Conservation (phyloP, 192 early-diverging fungal species). For the Obelidium mucronatum region DNA sequence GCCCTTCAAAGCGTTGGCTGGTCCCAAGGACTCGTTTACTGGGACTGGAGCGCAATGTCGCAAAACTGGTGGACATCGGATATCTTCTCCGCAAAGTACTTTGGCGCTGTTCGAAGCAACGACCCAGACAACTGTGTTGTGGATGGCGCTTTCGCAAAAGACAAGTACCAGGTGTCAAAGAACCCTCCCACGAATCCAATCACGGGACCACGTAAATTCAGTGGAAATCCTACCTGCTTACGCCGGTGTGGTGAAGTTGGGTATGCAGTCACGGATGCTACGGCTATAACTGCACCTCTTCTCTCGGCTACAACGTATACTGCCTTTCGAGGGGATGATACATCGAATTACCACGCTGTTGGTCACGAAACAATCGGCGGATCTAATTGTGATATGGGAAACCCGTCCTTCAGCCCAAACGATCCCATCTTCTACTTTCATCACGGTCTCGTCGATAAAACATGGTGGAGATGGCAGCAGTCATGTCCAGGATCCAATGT, state of each 20-base stretch:
- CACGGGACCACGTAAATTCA: too few species aligned
- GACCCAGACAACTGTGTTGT: constrained; percentile 17
- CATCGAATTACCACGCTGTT: not conserved
- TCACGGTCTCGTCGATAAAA: constrained; percentile 17
- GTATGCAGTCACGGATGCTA: constrained; percentile 29
- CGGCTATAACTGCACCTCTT: constrained; percentile 2
- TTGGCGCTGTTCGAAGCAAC: constrained; percentile 7
- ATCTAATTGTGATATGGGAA: constrained; percentile 6
- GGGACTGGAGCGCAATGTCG: constrained; percentile 25
- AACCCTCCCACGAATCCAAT: too few species aligned
- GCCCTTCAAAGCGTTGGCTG: not conserved
- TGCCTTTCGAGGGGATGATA: constrained; percentile 25
- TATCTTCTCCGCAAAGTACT: constrained; percentile 23
- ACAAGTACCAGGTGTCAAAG: not conserved
- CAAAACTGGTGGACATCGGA: constrained; percentile 8
- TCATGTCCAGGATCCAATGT: not conserved
- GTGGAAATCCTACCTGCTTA: constrained; percentile 4
- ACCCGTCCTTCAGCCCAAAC: too few species aligned
- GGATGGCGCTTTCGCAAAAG: constrained; percentile 19
- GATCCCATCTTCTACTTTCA: too few species aligned
- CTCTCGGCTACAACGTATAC: not conserved
- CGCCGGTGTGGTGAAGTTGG: constrained; percentile 14
- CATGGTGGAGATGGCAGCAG: constrained; percentile 23
- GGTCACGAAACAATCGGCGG: constrained; percentile 13
- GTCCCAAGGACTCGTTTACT: not conserved